These are phyloP conservation scores for Heliamphora exappendiculata DNA, from an alignment of 148 eudicot species.

Conservation along the genomic window DNA sequence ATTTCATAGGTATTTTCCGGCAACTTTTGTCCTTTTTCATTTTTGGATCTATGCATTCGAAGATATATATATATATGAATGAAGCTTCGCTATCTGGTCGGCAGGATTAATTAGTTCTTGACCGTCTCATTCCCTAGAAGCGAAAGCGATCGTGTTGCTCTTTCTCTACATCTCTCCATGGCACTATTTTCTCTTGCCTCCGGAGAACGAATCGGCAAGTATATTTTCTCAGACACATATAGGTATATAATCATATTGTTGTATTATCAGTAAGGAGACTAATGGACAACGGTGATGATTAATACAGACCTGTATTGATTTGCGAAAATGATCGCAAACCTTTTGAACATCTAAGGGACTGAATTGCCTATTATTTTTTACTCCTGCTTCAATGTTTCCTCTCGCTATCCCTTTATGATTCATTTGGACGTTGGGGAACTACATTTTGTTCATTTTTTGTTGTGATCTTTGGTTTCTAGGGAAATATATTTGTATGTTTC, in stretches of 20 bases:
- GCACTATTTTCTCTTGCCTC: neutral
- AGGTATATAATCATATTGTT: neutral
- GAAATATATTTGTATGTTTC: too few species aligned
- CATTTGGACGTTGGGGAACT: slow-evolving; percentile 62
- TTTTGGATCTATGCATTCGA: neutral
- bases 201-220: slow-evolving; percentile 33
- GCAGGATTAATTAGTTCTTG: slow-evolving; percentile 30
- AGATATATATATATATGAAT: neutral
- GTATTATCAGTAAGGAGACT: neutral
- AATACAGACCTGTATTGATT: slow-evolving; percentile 79
- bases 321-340: slow-evolving; percentile 71
- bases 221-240: slow-evolving; percentile 7
- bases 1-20: too few species aligned
- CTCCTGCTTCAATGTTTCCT: slow-evolving; percentile 13
- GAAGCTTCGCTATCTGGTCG: slow-evolving; percentile 37
- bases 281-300: slow-evolving; percentile 42
- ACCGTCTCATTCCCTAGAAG: slow-evolving; percentile 87
- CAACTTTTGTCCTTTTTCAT: neutral
- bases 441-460: slow-evolving; percentile 2
- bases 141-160: slow-evolving; percentile 43
- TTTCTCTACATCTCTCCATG: slow-evolving; percentile 1
- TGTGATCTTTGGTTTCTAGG: too few species aligned
- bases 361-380: slow-evolving; percentile 20
- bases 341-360: slow-evolving; percentile 79
- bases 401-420: slow-evolving; percentile 48